Conservation (phyloP, 2,329 filamentous ascomycete species). For the Trichoderma sp. region DNA sequence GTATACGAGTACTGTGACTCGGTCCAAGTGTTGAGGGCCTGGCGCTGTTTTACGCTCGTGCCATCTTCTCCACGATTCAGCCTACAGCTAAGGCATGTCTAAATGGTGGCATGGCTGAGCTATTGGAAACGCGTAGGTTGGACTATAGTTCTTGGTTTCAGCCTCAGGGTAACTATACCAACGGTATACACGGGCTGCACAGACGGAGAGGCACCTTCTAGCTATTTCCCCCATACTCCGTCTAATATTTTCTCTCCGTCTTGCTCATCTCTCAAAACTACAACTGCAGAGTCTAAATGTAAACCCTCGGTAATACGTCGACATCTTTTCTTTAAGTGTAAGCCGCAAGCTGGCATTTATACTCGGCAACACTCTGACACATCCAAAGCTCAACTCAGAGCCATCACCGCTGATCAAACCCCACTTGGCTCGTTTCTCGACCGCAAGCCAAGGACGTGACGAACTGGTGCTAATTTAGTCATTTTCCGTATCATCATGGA, state of each 20-base stretch:
- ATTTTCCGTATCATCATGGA: neutral
- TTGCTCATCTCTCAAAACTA: neutral
- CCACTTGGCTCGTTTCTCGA: neutral
- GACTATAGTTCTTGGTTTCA: neutral
- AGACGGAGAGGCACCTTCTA: neutral
- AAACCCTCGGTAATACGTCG: neutral
- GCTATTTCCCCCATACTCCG: neutral
- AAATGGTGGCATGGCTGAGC: neutral
- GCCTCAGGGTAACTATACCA: neutral
- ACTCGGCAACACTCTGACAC: neutral
- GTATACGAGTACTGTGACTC: neutral
- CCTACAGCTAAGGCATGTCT: neutral
- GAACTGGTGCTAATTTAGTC: neutral
- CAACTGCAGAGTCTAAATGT: no score
- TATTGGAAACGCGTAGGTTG: neutral
- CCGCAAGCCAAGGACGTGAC: neutral
- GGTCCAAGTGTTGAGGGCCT: neutral
- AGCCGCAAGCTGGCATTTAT: neutral
- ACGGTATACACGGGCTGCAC: neutral
- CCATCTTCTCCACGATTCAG: conserved; percentile 8
- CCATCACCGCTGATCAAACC: neutral
- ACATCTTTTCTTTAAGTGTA: neutral
- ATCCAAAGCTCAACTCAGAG: neutral
- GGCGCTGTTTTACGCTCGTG: conserved; percentile 1
- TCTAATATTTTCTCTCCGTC: neutral